A percentile compares a stretch with the other conserved stretches of the same genome.
Conservation (phyloP, 805 yeast species). For the Naumovozyma baii region DNA sequence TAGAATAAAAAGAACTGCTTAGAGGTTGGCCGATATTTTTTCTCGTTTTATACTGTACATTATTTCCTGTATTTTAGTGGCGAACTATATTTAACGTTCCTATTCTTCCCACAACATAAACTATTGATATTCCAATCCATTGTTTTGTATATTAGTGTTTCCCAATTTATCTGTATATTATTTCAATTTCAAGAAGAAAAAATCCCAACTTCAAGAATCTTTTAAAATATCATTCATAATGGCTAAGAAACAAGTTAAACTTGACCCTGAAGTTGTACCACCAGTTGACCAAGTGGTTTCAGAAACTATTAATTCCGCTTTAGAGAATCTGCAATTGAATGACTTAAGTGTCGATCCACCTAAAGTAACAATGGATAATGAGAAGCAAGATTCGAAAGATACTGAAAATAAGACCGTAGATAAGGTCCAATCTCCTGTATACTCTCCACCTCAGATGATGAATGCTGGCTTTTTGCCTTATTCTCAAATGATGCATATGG, state of each 20-base stretch:
- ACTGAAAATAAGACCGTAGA: neutral
- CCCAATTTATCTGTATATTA: constrained; percentile 4
- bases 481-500: constrained; percentile 28
- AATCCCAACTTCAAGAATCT: neutral
- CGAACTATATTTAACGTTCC: neutral
- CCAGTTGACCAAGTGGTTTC: constrained; percentile 21
- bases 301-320: constrained; percentile 24
- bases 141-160: neutral
- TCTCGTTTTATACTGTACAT: neutral
- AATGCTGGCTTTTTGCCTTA: constrained; percentile 27
- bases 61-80: neutral
- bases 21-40: neutral
- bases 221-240: no score
- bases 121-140: neutral
- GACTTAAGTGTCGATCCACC: constrained; percentile 10
- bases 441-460: constrained; percentile 22
- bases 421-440: neutral
- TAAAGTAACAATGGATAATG: neutral
- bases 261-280: constrained; percentile 3
- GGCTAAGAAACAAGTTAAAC: neutral
- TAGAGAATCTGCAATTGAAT: constrained; percentile 27
- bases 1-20: no score
- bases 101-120: neutral
- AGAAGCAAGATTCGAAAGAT: neutral
- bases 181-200: neutral